Evolutionary conservation across 495 filamentous ascomycete species (phyloP), one percentile per base, ranked within the genome.

Genomic region (Tuber indicum): DNA sequence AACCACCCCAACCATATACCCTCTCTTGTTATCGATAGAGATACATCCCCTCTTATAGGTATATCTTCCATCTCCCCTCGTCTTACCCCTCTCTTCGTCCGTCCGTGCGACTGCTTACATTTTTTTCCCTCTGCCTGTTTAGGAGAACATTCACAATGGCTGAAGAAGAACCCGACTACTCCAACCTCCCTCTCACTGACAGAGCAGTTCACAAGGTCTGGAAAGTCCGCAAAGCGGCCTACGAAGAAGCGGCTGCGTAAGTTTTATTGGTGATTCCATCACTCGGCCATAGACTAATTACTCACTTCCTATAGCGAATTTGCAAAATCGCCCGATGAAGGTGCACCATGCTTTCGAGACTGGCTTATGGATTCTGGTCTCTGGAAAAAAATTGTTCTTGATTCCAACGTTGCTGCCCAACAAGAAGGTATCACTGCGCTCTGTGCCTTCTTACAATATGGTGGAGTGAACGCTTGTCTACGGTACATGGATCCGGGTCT

Each of bases 361-460:
- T 98, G 98, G 84, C 85, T 94, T 75, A 90, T 94, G 83, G 95
- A 98, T 77, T 88, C 94, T 3, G 86, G 90, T 44, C 82, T 98
- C 78, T 97, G 93, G 95, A 97, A 97, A 85, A 91, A 91, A 44
- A 96, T 94, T 1, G 94, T 94, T 8, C 90, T 91, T 72, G 96
- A 99, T 85, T 98, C 96, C 44, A 98, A 99, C 83, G 96, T 99
- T 74, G 96, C 96, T 14, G 96, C 96, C 74, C 96, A 99, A 83
- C 91, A 95, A 84, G 96, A 99, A 75, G 96, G 93, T 78, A 89
- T 99, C 70, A 90, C 88, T 47, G 90, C 94, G 70, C 90, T 96
- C 80, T 97, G 94, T 84, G 89, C 93, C 0, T 98, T 97, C 82
- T 86, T 98, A 76, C 93, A 97, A 83, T 97, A 91, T 81, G 92